phyloP scores from a whole-genome alignment of 768 basidiomycete genomes.

The Filobasidium wieringae region DNA sequence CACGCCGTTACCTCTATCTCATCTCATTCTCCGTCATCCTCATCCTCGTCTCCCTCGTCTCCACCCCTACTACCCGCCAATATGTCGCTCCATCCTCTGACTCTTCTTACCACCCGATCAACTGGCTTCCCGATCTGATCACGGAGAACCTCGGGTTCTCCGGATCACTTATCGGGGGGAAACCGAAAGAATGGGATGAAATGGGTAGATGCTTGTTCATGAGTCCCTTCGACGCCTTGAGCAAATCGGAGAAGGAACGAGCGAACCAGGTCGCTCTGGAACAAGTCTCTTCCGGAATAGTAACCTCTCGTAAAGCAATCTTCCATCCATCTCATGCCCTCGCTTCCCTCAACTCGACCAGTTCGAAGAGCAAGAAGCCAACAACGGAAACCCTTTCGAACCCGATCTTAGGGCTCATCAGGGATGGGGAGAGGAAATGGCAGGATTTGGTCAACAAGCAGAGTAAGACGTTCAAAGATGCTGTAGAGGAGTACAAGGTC shows the following conservation, averaged over 20 bases:
- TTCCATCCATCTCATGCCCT: neutral
- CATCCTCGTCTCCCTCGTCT: slow-evolving; percentile 30
- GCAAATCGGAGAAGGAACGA: slow-evolving; percentile 25
- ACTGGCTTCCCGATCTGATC: slow-evolving; percentile 30
- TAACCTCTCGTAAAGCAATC: slow-evolving; percentile 14
- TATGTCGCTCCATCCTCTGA: slow-evolving; percentile 21
- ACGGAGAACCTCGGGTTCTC: slow-evolving; percentile 24
- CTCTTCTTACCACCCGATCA: slow-evolving; percentile 28
- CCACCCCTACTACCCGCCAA: slow-evolving; percentile 24
- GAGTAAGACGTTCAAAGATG: slow-evolving; percentile 64
- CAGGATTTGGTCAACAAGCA: slow-evolving; percentile 56
- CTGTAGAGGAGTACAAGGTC: slow-evolving; percentile 67
- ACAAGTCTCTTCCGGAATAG: slow-evolving; percentile 29
- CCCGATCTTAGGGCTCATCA: slow-evolving; percentile 75
- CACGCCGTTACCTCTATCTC: slow-evolving; percentile 28
- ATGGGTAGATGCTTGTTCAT: slow-evolving; percentile 36
- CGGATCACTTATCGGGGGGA: neutral
- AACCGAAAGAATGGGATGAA: slow-evolving; percentile 35
- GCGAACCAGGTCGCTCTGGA: slow-evolving; percentile 27
- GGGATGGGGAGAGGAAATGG: slow-evolving; percentile 66
- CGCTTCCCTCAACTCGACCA: neutral
- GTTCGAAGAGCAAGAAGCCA: neutral
- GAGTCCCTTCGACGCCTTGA: slow-evolving; percentile 33
- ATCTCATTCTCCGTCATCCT: slow-evolving; percentile 23
- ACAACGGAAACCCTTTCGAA: slow-evolving; percentile 37